Percentiles rank a stretch among this genome's conserved stretches.
Evolutionary conservation across 495 filamentous ascomycete species (phyloP).

Genomic region (Glutinoglossum americanum): DNA sequence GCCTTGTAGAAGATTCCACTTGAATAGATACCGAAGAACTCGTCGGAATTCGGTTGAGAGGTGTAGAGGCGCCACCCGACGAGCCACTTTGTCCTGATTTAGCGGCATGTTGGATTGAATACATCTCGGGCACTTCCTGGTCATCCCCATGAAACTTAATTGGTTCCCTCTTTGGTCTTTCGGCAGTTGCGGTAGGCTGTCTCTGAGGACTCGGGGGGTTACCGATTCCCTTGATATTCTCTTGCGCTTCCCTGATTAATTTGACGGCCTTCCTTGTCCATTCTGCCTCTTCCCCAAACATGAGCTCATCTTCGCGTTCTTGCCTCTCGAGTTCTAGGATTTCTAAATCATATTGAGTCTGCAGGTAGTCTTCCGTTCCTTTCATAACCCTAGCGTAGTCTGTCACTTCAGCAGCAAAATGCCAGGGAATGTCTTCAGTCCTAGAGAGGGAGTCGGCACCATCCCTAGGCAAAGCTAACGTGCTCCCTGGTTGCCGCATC

Average conservation of each 20-base stretch:
- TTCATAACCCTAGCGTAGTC: slow-evolving; percentile 95
- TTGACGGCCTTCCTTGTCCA: slow-evolving; percentile 74
- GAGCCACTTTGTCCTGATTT: slow-evolving; percentile 21
- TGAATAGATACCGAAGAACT: neutral
- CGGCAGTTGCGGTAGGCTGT: slow-evolving; percentile 22
- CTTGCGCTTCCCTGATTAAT: slow-evolving; percentile 46
- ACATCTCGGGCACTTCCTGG: slow-evolving; percentile 29
- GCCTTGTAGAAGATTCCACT: neutral
- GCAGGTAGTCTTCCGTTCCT: slow-evolving; percentile 76
- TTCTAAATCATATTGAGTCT: slow-evolving; percentile 53
- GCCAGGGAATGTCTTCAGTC: slow-evolving; percentile 72
- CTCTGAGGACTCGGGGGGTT: slow-evolving; percentile 38
- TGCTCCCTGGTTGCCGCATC: slow-evolving; percentile 55
- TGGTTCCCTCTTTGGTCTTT: slow-evolving; percentile 23
- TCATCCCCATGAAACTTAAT: slow-evolving; percentile 11
- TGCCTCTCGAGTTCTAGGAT: slow-evolving; percentile 51
- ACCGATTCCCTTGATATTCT: slow-evolving; percentile 48
- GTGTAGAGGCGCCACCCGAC: neutral
- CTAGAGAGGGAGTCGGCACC: slow-evolving; percentile 45
- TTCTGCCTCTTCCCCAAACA: slow-evolving; percentile 82
- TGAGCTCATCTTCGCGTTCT: slow-evolving; percentile 69
- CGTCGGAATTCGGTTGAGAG: neutral
- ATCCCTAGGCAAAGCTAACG: slow-evolving; percentile 69
- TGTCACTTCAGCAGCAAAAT: slow-evolving; percentile 76
- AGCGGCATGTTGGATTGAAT: slow-evolving; percentile 25